Conservation (phyloP, 495 filamentous ascomycete genomes). For the Trichoderma gamsii region DNA sequence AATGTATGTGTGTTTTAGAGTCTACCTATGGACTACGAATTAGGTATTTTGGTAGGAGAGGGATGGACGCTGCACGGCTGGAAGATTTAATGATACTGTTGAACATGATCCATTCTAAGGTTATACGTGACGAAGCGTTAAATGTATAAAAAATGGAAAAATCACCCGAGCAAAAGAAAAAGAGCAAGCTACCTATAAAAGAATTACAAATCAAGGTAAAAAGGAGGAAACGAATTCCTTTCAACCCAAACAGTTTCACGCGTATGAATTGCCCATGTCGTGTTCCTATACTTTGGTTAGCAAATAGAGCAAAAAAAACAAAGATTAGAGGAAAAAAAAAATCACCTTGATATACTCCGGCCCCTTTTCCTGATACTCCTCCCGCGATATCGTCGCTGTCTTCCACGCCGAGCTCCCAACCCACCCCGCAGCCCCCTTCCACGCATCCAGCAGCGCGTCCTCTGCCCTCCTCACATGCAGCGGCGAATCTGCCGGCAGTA, state of each 20-base stretch:
- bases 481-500: slow-evolving; percentile 61
- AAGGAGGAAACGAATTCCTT: background rate
- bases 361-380: slow-evolving; percentile 81
- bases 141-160: background rate
- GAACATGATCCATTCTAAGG: no score
- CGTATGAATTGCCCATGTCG: slow-evolving; percentile 66
- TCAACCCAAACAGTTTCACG: slow-evolving; percentile 14
- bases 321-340: slow-evolving; percentile 16
- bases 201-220: background rate
- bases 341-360: slow-evolving; percentile 78
- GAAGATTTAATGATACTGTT: no score
- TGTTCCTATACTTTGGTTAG: slow-evolving; percentile 53
- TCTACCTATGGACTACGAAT: no score
- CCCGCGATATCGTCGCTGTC: slow-evolving; percentile 51
- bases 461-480: slow-evolving; percentile 62
- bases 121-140: background rate
- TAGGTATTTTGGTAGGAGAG: no score
- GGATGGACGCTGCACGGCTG: no score
- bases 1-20: no score
- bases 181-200: background rate
- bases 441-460: slow-evolving; percentile 77
- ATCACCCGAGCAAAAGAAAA: background rate
- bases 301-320: slow-evolving; percentile 4
- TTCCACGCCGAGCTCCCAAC: slow-evolving; percentile 44
- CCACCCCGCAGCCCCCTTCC: slow-evolving; percentile 89